phyloP scores from a whole-genome alignment of 805 yeast genomes.

The Wickerhamiella slavikovae region DNA sequence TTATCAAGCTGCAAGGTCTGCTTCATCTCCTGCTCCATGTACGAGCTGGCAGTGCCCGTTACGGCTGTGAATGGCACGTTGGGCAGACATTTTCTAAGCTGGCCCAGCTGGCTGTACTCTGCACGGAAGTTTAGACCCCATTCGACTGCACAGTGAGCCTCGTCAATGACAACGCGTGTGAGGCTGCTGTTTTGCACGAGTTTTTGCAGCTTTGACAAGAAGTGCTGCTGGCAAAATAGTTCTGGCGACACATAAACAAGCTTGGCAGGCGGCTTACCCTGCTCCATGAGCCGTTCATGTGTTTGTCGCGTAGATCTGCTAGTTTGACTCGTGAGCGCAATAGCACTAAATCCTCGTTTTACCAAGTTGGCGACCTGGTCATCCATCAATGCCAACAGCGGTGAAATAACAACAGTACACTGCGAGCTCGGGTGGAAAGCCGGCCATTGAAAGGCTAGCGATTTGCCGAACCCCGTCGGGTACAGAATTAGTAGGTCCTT shows the following conservation, averaged over 20 bases:
- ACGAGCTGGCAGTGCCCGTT: conserved; percentile 81
- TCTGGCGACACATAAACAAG: conserved; percentile 81
- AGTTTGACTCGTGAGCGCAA: conserved; percentile 66
- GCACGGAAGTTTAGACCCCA: conserved; percentile 99
- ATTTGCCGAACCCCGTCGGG: conserved; percentile 98
- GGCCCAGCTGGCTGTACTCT: conserved; percentile 66
- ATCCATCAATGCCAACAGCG: conserved; percentile 86
- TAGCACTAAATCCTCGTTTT: conserved; percentile 48
- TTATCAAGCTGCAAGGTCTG: conserved; percentile 46
- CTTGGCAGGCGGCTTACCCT: conserved; percentile 54
- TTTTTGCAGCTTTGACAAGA: conserved; percentile 38
- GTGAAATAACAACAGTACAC: conserved; percentile 69
- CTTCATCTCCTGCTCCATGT: conserved; percentile 29
- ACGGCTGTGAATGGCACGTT: conserved; percentile 81
- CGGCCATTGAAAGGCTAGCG: conserved; percentile 85
- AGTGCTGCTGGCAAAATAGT: conserved; percentile 35
- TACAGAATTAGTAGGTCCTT: conserved; percentile 79
- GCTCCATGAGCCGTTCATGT: conserved; percentile 41
- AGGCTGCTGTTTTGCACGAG: conserved; percentile 36
- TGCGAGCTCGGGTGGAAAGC: conserved; percentile 55
- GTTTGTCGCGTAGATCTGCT: conserved; percentile 37
- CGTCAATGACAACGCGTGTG: conserved; percentile 83
- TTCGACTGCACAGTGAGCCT: conserved; percentile 92
- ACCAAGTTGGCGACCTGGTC: conserved; percentile 76
- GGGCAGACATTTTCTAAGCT: conserved; percentile 52